Evolutionary conservation across 495 filamentous ascomycete genomes (phyloP).

Genomic region (Tirmania nivea): DNA sequence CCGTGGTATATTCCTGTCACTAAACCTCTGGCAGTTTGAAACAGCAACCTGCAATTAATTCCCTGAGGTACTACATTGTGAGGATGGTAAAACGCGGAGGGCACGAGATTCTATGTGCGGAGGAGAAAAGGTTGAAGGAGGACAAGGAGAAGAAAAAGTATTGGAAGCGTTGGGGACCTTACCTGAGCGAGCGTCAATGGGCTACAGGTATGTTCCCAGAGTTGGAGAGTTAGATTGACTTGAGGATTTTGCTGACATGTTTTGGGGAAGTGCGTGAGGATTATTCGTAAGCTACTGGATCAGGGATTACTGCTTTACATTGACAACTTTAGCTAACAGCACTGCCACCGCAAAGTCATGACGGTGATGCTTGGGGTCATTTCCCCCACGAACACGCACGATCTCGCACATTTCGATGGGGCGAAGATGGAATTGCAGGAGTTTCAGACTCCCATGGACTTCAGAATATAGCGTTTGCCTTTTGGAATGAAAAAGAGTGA

Average conservation of each 20-base stretch:
- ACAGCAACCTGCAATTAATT: too few relatives aligned
- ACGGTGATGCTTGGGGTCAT: slow-evolving; percentile 94
- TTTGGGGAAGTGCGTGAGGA: slow-evolving; percentile 69
- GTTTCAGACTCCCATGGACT: slow-evolving; percentile 77
- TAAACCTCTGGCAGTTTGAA: too few relatives aligned
- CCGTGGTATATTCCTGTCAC: too few relatives aligned
- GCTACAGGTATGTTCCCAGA: slow-evolving; percentile 61
- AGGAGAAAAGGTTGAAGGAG: slow-evolving; percentile 73
- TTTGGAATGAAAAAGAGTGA: slow-evolving; percentile 94
- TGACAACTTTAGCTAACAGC: too few relatives aligned
- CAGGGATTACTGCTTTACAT: too few relatives aligned
- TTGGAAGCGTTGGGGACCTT: slow-evolving; percentile 90
- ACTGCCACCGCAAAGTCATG: slow-evolving; percentile 19
- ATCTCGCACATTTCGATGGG: slow-evolving; percentile 77
- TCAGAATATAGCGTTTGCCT: slow-evolving; percentile 83
- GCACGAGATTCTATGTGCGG: slow-evolving; percentile 60
- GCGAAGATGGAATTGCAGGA: slow-evolving; percentile 91
- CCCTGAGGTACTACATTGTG: not conserved
- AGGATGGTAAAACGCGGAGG: slow-evolving; percentile 73
- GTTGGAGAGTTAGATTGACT: not conserved
- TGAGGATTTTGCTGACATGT: slow-evolving; percentile 11
- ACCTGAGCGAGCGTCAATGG: slow-evolving; percentile 65
- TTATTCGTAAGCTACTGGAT: slow-evolving; percentile 44
- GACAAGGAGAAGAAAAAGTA: slow-evolving; percentile 60
- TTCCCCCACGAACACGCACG: slow-evolving; percentile 83